Percentiles rank a stretch among this genome's conserved stretches.
Conservation (phyloP, 1,284 basidiomycete genomes). For the Macrocystidia cucumis region DNA sequence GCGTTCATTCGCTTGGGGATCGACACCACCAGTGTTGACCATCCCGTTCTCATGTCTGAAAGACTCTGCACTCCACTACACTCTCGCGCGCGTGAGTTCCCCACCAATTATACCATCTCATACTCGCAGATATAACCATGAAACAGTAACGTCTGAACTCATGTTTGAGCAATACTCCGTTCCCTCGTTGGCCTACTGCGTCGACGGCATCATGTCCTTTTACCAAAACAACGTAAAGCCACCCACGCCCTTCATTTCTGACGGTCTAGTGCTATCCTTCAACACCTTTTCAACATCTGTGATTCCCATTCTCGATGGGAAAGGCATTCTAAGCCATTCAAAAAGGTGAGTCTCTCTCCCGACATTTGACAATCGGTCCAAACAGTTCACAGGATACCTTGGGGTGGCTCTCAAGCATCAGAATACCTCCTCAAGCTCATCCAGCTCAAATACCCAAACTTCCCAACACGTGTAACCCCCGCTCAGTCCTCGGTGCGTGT, state of each 20-base stretch:
- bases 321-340: conserved; percentile 73
- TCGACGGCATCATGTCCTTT: conserved; percentile 93
- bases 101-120: conserved; percentile 1
- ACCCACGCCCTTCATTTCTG: conserved; percentile 35
- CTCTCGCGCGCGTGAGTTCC: conserved; percentile 70
- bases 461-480: conserved; percentile 56
- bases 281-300: conserved; percentile 83
- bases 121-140: conserved; percentile 2
- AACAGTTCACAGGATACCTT: conserved; percentile 78
- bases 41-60: conserved; percentile 95
- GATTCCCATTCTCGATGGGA: conserved; percentile 78
- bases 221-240: conserved; percentile 57
- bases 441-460: conserved; percentile 94
- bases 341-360: conserved; percentile 61
- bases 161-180: conserved; percentile 93
- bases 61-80: conserved; percentile 86
- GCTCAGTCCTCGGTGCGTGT: too few species aligned
- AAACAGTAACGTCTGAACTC: conserved; percentile 86
- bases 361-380: neutral
- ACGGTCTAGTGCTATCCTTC: conserved; percentile 81
- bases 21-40: conserved; percentile 70
- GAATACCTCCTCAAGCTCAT: conserved; percentile 91
- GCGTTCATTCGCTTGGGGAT: conserved; percentile 86
- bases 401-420: conserved; percentile 86
- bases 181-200: conserved; percentile 81